Percentiles rank a stretch among this genome's conserved stretches.
These are phyloP conservation scores for Solanum paucissectum DNA, from an alignment of 257 asterid genomes.

Conservation along the genomic window DNA sequence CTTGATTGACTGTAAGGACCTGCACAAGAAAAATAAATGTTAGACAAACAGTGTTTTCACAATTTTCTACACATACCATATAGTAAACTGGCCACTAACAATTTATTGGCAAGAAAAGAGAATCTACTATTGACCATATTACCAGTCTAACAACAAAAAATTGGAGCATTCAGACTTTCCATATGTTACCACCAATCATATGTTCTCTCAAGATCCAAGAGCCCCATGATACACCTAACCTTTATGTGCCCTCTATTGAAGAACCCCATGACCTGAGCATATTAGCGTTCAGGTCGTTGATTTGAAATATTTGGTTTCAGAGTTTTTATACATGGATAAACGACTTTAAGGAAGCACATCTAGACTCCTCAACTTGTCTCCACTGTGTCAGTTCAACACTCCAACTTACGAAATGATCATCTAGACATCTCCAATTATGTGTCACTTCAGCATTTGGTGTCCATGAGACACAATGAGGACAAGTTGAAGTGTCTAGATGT, in stretches of 20 bases:
- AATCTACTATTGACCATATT: neutral
- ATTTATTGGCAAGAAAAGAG: neutral
- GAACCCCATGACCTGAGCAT: neutral
- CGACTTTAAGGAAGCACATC: neutral
- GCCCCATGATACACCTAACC: neutral
- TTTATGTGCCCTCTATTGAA: neutral
- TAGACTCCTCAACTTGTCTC: neutral
- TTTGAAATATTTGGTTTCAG: neutral
- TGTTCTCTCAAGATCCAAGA: neutral
- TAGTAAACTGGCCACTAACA: neutral
- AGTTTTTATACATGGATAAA: neutral
- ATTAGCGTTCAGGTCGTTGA: neutral
- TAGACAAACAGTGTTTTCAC: neutral
- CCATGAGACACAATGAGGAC: neutral
- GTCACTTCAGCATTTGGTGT: neutral
- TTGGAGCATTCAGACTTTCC: neutral
- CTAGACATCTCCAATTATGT: neutral
- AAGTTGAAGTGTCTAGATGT: neutral
- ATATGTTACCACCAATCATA: neutral
- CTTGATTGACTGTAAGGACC: slow-evolving; percentile 98
- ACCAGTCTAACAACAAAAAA: neutral
- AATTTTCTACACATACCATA: neutral
- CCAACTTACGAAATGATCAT: neutral
- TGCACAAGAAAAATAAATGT: slow-evolving; percentile 11
- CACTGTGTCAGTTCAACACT: neutral